phyloP scores from a whole-genome alignment of 2,329 filamentous ascomycete genomes.

The Colletotrichum somersetense region DNA sequence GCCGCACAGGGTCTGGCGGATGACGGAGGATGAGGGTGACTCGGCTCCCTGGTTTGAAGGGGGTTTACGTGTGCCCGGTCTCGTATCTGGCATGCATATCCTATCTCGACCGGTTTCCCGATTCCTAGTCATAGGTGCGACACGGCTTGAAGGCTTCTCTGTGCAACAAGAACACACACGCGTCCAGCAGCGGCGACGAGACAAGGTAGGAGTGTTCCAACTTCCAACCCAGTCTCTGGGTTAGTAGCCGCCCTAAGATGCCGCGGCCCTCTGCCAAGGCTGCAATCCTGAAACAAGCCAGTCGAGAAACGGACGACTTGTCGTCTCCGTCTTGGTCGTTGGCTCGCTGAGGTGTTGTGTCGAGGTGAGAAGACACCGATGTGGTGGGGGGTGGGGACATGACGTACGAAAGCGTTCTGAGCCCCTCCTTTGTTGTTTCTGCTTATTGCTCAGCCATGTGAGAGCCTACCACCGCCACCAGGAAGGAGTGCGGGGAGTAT shows the following conservation, averaged over 20 bases:
- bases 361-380: background rate
- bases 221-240: background rate
- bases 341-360: background rate
- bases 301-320: conserved; percentile 15
- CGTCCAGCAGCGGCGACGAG: background rate
- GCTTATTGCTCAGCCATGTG: background rate
- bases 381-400: conserved; percentile 4
- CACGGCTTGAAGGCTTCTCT: background rate
- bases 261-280: conserved; percentile 22
- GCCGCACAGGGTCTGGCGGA: background rate
- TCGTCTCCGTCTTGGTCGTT: background rate
- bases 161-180: conserved; percentile 10
- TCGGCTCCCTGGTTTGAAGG: background rate
- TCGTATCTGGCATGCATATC: background rate
- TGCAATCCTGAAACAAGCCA: conserved; percentile 21
- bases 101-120: background rate
- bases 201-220: background rate
- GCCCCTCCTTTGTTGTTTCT: conserved; percentile 16
- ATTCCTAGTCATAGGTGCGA: background rate
- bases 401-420: conserved; percentile 14
- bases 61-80: background rate
- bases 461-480: conserved; percentile 1
- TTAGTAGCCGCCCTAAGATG: background rate
- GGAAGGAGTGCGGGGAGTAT: conserved; percentile 8
- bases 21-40: background rate